Base-by-base conservation (phyloP, 164 flowering plant species). In the Aristolochia contorta region DNA sequence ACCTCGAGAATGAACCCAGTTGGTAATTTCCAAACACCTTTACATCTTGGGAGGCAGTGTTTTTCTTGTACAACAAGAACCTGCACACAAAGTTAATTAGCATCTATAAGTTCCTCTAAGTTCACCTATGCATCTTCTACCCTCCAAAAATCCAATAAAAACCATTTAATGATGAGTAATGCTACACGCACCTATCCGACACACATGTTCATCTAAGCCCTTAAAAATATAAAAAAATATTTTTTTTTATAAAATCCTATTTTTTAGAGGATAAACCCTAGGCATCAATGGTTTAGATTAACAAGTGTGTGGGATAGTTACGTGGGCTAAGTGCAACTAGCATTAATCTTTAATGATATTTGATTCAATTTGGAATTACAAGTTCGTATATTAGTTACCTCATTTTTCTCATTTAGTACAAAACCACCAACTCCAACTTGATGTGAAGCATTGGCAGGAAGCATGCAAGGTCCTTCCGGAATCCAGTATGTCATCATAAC, bases 371-470 rank as follows among this genome's bases (percentile, higher is more conserved):
- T 16, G 15, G 8, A 49, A 49, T 18, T 5, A 18, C 1, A 20
- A 49, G 22, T 6, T 49, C 12, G 19, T 41, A 20, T 45, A 5
- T 12, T 58, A 56, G 14, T 27, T 71, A 87, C 97, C 96, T 92
- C 93, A 56, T 82, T 74, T 14, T 74, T 77, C 18, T 87, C 84
- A 65, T 89, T 92, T 60, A 92, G 69, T 63, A 89, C 96, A 58
- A 92, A 89, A 12, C 93, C 89, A n/a, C 94, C 98, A 43, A 92
- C 82, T 22, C 96, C 96, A 9, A 92, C 91, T 61, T 81, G 91
- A 69, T 92, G 96, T 16, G 96, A 77, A 54, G 98, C 93, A 74
- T 87, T 87, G 53, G 75, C 75, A 65, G 98, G 98, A 72, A 92
- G 93, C 84, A 87, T 61, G 67, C 75, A 79, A 50, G 93, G 89